Evolutionary conservation across 805 yeast species (phyloP), one percentile per base, ranked within the genome.

Genomic region (Starmerella khaoyaiensis): DNA sequence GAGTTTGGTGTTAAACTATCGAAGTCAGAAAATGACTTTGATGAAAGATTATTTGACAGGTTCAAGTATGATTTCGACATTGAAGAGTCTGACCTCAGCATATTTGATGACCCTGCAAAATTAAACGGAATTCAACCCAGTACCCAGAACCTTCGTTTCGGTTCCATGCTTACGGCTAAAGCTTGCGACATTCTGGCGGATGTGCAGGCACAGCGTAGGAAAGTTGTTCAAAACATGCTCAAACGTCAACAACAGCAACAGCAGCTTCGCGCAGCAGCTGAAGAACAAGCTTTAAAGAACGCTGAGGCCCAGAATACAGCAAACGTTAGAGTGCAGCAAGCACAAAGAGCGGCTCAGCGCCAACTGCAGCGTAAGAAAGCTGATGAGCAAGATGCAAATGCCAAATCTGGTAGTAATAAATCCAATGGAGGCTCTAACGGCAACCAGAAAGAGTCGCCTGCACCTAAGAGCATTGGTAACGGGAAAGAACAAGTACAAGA

Each of bases 141-240:
- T 35, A 84, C 95, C 1, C 96, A 86, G 58, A 76, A 80, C 1
- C 80, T 87, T 21, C 65, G 96, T 42, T 86, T 86, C 59, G 94
- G 95, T 7, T 73, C 93, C 5, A 84, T 84, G 95, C 60, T 87
- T 22, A 64, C 84, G 28, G 73, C 90, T 4, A 87, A 86, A 57
- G 76, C 95, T 0, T 80, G 80, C 53, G 95, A 84, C 37, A 69
- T 76, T 35, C 62, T 76, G 45, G 64, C 82, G 49, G 83, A 84
- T 53, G 78, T 86, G 16, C 74, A 80, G 38, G 68, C 73, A 51
- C 74, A 75, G 58, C 68, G 90, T 48, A 74, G 76, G 59, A 84
- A 72, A 21, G 58, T 76, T 59, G 35, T 38, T 43, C 46, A 45
- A 18, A 41, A 39, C 32, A 32, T 62, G 54, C 39, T 54, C 56